These are phyloP conservation scores for Boletus coccyginus DNA, from an alignment of 768 basidiomycete genomes.

Conservation along the genomic window DNA sequence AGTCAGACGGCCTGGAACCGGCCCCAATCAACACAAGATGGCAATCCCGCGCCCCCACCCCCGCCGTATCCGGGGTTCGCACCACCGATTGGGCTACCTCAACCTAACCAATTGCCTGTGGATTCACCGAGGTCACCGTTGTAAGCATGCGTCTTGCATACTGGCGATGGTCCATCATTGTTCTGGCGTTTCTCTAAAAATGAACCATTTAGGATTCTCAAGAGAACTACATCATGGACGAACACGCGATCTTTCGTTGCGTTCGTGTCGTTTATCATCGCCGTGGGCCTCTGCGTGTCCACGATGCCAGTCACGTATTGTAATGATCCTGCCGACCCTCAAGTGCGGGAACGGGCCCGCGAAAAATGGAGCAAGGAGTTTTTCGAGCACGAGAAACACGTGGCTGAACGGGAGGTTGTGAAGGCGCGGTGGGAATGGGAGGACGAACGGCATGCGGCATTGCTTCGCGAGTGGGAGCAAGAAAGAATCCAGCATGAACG, in stretches of 20 bases:
- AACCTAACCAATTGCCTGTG: background rate
- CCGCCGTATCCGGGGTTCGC: conserved; percentile 7
- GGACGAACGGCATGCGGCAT: conserved; percentile 8
- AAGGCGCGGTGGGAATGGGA: conserved; percentile 22
- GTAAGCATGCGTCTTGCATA: conserved; percentile 2
- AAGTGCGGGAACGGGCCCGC: conserved; percentile 20
- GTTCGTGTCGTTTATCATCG: background rate
- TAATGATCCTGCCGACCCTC: conserved; percentile 18
- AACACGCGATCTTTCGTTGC: background rate
- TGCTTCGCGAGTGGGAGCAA: conserved; percentile 15
- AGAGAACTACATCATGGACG: background rate
- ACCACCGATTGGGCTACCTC: background rate
- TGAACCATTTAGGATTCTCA: background rate
- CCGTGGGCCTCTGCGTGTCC: background rate
- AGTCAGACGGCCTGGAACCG: too few relatives aligned
- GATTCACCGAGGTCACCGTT: background rate
- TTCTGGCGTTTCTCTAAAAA: background rate
- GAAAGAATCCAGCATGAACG: conserved; percentile 18
- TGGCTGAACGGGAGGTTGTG: conserved; percentile 3
- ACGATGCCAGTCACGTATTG: conserved; percentile 14
- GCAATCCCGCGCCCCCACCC: conserved; percentile 3
- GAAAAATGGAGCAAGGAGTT: conserved; percentile 19
- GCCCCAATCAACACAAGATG: background rate
- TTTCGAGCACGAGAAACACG: conserved; percentile 15
- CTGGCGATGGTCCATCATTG: background rate